Conservation (phyloP, 2,329 filamentous ascomycete genomes). For the Colletotrichum sp. region DNA sequence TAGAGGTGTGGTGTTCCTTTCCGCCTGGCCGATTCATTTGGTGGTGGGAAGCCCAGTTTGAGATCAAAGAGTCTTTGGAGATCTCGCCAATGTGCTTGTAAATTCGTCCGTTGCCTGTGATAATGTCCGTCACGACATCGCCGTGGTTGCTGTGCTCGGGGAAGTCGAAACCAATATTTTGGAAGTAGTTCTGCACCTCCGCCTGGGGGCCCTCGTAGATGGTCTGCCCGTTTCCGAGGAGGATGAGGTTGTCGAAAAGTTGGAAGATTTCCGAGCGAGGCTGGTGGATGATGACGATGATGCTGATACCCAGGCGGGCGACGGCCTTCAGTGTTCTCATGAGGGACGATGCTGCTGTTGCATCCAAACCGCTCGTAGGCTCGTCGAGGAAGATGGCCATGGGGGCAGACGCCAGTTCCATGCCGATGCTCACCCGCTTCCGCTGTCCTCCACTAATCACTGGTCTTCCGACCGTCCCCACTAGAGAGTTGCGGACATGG, state of each 20-base stretch:
- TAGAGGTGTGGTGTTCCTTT: constrained; percentile 26
- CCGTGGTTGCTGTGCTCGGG: constrained; percentile 56
- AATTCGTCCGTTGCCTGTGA: constrained; percentile 58
- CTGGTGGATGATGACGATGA: constrained; percentile 65
- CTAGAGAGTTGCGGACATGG: constrained; percentile 55
- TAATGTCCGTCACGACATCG: constrained; percentile 66
- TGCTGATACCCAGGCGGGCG: constrained; percentile 58
- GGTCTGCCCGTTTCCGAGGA: constrained; percentile 58
- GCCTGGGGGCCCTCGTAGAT: constrained; percentile 57
- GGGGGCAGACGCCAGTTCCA: constrained; percentile 62
- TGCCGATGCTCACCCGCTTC: constrained; percentile 63
- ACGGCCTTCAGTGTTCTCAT: constrained; percentile 60
- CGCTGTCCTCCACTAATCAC: constrained; percentile 62
- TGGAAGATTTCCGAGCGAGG: constrained; percentile 64
- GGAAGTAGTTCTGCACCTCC: constrained; percentile 53
- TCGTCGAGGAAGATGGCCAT: constrained; percentile 61
- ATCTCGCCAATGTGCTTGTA: constrained; percentile 54
- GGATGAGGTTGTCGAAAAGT: constrained; percentile 59
- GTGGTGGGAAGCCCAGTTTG: constrained; percentile 46
- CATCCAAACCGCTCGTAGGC: constrained; percentile 59
- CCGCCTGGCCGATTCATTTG: constrained; percentile 30
- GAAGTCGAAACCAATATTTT: constrained; percentile 56
- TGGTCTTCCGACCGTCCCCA: constrained; percentile 55
- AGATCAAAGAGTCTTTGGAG: constrained; percentile 53
- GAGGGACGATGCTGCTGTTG: constrained; percentile 59